A percentile compares a stretch with the other conserved stretches of the same genome.
phyloP scores from a whole-genome alignment of 441 rosid genomes.

The Codiaeum variegatum region DNA sequence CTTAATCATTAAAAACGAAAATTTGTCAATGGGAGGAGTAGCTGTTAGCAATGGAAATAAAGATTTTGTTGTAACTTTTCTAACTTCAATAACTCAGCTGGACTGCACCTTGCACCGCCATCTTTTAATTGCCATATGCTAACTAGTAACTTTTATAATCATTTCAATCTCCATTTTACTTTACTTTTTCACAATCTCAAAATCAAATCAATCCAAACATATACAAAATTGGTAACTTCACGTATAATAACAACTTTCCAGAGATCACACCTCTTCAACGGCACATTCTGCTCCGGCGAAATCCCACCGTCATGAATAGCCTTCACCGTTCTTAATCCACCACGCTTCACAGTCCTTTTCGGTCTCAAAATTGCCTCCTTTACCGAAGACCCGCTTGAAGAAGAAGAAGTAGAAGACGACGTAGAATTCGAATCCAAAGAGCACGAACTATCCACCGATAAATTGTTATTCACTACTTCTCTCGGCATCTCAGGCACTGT shows the following conservation, averaged over 20 bases:
- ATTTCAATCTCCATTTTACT: background rate
- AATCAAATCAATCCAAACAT: background rate
- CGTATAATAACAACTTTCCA: constrained; percentile 46
- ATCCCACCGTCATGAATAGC: constrained; percentile 30
- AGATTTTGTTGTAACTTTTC: background rate
- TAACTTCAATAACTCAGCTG: background rate
- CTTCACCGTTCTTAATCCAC: constrained; percentile 28
- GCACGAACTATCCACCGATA: constrained; percentile 49
- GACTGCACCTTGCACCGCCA: background rate
- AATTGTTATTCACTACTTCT: constrained; percentile 37
- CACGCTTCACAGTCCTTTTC: constrained; percentile 38
- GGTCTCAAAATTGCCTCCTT: constrained; percentile 33
- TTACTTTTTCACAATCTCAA: background rate
- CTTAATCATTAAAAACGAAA: too few relatives aligned
- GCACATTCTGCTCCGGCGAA: too few relatives aligned
- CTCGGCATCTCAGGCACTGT: constrained; percentile 29
- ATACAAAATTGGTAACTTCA: background rate
- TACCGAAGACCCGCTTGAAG: constrained; percentile 40
- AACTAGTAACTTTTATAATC: background rate
- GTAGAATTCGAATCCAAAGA: constrained; percentile 47
- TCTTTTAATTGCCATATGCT: background rate
- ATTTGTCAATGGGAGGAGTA: too few relatives aligned
- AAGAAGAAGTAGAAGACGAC: constrained; percentile 22
- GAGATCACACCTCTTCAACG: constrained; percentile 84
- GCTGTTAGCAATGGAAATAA: background rate